phyloP scores from a whole-genome alignment of 176 grass and related monocot genomes.

The Musa schizocarpa region DNA sequence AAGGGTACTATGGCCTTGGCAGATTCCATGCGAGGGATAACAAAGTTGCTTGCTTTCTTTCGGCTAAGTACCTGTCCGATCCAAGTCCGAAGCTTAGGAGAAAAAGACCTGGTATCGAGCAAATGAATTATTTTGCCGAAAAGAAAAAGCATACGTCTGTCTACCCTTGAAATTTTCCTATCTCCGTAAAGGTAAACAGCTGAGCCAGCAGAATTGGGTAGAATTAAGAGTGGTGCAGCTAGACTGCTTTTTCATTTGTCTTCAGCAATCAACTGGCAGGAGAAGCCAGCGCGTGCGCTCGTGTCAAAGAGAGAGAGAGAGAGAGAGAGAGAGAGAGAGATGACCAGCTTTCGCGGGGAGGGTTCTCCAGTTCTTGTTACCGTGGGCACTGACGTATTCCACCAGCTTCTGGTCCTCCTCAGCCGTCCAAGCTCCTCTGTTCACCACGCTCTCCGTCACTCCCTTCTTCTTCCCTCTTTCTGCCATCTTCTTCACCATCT shows the following conservation, averaged over 20 bases:
- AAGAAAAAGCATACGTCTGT: too few relatives aligned
- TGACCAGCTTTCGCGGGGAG: conserved; percentile 39
- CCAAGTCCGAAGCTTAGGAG: too few relatives aligned
- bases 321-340: background rate
- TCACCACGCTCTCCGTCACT: conserved; percentile 7
- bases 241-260: background rate
- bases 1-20: too few relatives aligned
- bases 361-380: conserved; percentile 35
- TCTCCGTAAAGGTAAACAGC: background rate
- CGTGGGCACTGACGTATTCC: conserved; percentile 26
- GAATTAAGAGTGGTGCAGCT: background rate
- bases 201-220: background rate
- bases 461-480: background rate
- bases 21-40: too few relatives aligned
- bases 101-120: too few relatives aligned
- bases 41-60: too few relatives aligned
- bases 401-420: conserved; percentile 35
- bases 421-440: conserved; percentile 32
- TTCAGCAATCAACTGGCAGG: background rate
- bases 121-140: too few relatives aligned
- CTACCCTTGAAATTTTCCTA: background rate
- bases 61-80: too few relatives aligned
- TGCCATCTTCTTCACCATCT: conserved; percentile 19
- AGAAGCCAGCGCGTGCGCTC: background rate
- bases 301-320: too few relatives aligned